These are phyloP conservation scores for Rhodomyrtus psidioides DNA, from an alignment of 441 rosid genomes.

Conservation along the genomic window DNA sequence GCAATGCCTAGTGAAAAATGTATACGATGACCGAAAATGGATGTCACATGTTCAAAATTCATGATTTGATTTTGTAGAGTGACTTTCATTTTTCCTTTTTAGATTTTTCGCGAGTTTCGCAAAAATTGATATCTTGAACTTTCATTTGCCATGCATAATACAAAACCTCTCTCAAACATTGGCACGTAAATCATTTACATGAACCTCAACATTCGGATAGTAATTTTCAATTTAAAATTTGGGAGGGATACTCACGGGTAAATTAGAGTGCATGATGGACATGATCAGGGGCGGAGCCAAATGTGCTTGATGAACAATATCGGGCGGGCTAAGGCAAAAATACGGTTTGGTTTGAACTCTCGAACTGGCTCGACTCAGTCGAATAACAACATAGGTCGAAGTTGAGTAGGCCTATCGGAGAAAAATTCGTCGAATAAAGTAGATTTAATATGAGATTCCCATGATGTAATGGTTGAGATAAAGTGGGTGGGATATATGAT, in stretches of 20 bases:
- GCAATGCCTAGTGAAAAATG: neutral
- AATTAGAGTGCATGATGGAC: accelerated
- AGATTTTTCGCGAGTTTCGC: no score
- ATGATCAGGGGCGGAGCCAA: no score
- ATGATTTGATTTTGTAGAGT: neutral
- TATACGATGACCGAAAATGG: neutral
- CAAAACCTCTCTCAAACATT: neutral
- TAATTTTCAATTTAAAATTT: neutral
- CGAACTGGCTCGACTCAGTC: accelerated
- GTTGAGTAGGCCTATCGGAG: accelerated
- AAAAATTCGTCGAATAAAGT: neutral
- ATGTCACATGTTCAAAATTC: neutral
- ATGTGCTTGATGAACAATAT: neutral
- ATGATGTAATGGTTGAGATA: accelerated
- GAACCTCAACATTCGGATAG: no score
- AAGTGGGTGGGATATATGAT: no score
- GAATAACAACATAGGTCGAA: neutral
- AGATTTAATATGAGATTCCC: accelerated
- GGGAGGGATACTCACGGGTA: neutral
- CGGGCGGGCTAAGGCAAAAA: accelerated
- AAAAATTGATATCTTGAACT: neutral
- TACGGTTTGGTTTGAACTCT: neutral
- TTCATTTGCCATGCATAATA: no score
- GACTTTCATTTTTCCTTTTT: neutral
- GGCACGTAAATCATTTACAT: neutral